Percentiles rank a stretch among this genome's conserved stretches.
These are phyloP conservation scores for Effrenium voratum DNA, from an alignment of 73 alveolate genomes.

Conservation along the genomic window DNA sequence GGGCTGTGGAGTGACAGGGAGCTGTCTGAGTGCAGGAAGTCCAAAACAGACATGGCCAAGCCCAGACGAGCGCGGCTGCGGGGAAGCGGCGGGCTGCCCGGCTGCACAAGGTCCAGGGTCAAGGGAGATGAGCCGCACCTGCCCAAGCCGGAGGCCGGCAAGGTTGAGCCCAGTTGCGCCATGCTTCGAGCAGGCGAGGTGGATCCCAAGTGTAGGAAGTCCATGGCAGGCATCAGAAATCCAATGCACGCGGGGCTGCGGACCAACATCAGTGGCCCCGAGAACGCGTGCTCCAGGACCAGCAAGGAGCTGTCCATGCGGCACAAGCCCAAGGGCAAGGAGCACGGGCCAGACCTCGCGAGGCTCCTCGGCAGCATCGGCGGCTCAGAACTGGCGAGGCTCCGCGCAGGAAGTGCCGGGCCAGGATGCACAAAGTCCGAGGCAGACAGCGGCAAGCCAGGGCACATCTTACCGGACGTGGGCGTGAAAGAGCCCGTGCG, in stretches of 20 bases:
- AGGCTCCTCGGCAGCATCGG: background rate
- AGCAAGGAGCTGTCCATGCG: background rate
- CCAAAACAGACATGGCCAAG: background rate
- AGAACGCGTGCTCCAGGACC: background rate
- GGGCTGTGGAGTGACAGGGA: background rate
- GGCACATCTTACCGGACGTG: background rate
- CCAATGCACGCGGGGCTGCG: background rate
- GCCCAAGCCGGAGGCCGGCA: background rate
- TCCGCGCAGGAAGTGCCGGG: too few species aligned
- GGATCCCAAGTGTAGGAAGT: background rate
- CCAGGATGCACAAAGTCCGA: background rate
- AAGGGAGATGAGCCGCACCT: background rate
- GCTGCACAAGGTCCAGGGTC: background rate
- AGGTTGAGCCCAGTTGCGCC: background rate
- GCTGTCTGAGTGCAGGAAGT: background rate
- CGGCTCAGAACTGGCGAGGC: background rate
- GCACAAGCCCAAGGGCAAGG: constrained; percentile 26
- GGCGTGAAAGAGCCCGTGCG: background rate
- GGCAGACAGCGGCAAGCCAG: background rate
- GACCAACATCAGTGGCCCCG: background rate
- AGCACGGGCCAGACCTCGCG: background rate
- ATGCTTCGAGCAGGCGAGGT: background rate
- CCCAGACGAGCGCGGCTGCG: constrained; percentile 34
- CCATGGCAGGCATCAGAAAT: background rate
- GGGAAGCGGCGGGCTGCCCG: background rate